Percentiles rank a stretch among this genome's conserved stretches.
Evolutionary conservation across 164 flowering plant genomes (phyloP).

Genomic region (Vitis labrusca): DNA sequence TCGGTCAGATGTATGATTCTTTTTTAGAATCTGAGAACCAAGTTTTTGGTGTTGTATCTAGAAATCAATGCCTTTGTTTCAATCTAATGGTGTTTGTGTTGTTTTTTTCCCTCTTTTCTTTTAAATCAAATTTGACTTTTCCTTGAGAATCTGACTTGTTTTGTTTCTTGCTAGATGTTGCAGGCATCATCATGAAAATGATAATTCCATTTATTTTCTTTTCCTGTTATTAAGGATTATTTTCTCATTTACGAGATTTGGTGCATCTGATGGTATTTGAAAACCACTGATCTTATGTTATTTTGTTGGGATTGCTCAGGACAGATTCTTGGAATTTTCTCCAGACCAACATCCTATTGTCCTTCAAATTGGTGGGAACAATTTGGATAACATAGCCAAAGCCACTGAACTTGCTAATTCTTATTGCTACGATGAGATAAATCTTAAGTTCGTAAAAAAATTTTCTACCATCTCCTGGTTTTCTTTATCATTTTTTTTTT

Average conservation of each 20-base stretch:
- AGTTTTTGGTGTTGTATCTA: too few species aligned
- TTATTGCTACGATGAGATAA: slow-evolving; percentile 89
- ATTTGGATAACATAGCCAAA: slow-evolving; percentile 78
- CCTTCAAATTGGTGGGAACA: slow-evolving; percentile 94
- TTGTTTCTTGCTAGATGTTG: not conserved
- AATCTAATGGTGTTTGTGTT: too few species aligned
- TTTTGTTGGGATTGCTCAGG: slow-evolving; percentile 51
- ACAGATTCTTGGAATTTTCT: slow-evolving; percentile 87
- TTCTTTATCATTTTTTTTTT: slow-evolving; percentile 4
- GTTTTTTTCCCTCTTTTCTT: too few species aligned
- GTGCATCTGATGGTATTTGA: slow-evolving; percentile 1
- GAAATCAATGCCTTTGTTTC: too few species aligned
- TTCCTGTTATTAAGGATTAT: not conserved
- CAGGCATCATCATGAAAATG: not conserved
- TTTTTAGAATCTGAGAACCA: too few species aligned
- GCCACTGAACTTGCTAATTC: slow-evolving; percentile 81
- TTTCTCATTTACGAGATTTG: not conserved
- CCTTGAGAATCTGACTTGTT: not conserved
- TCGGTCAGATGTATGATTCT: too few species aligned
- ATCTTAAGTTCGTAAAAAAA: slow-evolving; percentile 66
- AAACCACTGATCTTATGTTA: not conserved
- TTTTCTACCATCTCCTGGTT: slow-evolving; percentile 2
- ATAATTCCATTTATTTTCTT: slow-evolving; percentile 2
- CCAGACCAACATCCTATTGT: slow-evolving; percentile 92
- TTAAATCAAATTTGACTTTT: not conserved